Conservation (phyloP, 306 rosid species). For the Canavalia ensiformis region DNA sequence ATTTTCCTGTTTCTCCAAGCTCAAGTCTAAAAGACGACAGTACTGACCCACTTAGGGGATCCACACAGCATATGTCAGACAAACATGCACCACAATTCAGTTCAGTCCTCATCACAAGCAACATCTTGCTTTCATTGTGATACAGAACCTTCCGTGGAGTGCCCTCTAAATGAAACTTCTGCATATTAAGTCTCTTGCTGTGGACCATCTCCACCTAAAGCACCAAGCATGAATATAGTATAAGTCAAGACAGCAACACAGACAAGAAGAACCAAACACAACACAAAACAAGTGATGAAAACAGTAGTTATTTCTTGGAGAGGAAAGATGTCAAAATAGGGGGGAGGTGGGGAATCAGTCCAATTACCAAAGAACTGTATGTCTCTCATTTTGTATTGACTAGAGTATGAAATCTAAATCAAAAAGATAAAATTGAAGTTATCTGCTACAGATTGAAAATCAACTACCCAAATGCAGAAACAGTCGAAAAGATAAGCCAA, state of each 20-base stretch:
- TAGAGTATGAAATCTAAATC: slow-evolving; percentile 12
- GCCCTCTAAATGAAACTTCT: slow-evolving; percentile 90
- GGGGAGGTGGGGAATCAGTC: slow-evolving; percentile 17
- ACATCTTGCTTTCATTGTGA: slow-evolving; percentile 83
- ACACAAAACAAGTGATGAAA: slow-evolving; percentile 41
- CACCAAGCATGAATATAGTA: slow-evolving; percentile 44
- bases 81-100: slow-evolving; percentile 67
- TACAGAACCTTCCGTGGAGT: slow-evolving; percentile 93
- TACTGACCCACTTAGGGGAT: slow-evolving; percentile 84
- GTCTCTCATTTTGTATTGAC: slow-evolving; percentile 14
- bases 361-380: neutral
- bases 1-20: slow-evolving; percentile 86
- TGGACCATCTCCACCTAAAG: slow-evolving; percentile 96
- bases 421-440: slow-evolving; percentile 10
- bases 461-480: slow-evolving; percentile 6
- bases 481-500: neutral
- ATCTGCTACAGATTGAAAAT: neutral
- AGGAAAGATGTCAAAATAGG: neutral
- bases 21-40: slow-evolving; percentile 82
- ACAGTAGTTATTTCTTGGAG: slow-evolving; percentile 12
- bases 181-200: slow-evolving; percentile 93
- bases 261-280: slow-evolving; percentile 39
- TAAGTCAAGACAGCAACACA: slow-evolving; percentile 44
- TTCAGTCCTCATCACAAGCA: slow-evolving; percentile 95
- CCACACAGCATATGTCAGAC: slow-evolving; percentile 89